Evolutionary conservation across 305 asterid genomes (phyloP).

Genomic region (Plantago rigida): DNA sequence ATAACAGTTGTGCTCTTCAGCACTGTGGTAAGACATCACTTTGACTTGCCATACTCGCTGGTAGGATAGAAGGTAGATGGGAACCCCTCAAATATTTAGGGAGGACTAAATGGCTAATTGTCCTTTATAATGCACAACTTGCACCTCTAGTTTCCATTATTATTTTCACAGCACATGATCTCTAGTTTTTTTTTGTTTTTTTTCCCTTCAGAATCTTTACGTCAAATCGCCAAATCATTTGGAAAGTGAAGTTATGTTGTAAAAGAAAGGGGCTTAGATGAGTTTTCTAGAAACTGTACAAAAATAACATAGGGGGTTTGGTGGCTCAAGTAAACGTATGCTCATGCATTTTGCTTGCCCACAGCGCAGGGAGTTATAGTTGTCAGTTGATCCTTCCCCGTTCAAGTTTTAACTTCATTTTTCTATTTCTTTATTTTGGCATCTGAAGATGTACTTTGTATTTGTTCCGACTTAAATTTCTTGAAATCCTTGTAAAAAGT

Average conservation of each 20-base stretch:
- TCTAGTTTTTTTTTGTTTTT: background rate
- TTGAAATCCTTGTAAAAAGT: too few species aligned
- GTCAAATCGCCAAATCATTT: background rate
- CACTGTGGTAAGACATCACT: slow-evolving; percentile 46
- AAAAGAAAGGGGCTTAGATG: too few species aligned
- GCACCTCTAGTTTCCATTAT: background rate
- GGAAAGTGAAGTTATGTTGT: background rate
- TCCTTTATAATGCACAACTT: background rate
- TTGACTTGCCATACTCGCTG: background rate
- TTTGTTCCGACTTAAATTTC: background rate
- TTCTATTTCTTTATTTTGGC: too few species aligned
- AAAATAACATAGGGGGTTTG: background rate
- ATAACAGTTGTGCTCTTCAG: slow-evolving; percentile 60
- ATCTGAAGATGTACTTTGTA: background rate
- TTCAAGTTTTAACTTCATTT: too few species aligned
- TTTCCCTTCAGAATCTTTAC: background rate
- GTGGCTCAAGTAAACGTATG: background rate
- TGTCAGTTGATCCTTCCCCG: too few species aligned
- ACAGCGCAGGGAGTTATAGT: too few species aligned
- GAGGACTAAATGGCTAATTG: background rate
- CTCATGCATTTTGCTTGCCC: background rate
- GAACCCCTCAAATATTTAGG: background rate
- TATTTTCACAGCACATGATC: background rate
- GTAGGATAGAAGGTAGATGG: background rate
- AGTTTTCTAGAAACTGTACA: background rate